phyloP scores from a whole-genome alignment of 225 moss, liverwort and hornwort species.

The Polytrichum formosum region DNA sequence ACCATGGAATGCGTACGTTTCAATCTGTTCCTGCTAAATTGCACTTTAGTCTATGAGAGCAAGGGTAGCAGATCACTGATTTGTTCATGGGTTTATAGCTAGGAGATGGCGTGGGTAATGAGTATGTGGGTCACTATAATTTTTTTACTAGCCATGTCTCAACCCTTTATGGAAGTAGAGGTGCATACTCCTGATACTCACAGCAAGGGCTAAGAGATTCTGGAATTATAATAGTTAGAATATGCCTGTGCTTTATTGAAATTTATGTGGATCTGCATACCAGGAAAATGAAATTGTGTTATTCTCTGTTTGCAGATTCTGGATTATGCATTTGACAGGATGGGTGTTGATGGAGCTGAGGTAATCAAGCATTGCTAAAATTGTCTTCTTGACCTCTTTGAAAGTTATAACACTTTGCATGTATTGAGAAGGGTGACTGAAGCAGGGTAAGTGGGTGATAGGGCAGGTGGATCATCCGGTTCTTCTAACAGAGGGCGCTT shows the following conservation, averaged over 20 bases:
- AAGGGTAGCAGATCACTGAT: too few species aligned
- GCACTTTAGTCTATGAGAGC: too few species aligned
- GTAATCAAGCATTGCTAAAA: slow-evolving; percentile 17
- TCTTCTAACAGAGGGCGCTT: slow-evolving; percentile 82
- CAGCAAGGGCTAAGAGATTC: too few species aligned
- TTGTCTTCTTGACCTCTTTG: neutral
- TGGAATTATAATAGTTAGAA: too few species aligned
- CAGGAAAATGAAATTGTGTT: neutral
- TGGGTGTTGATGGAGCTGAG: slow-evolving; percentile 73
- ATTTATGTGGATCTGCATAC: too few species aligned
- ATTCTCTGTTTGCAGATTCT: slow-evolving; percentile 54
- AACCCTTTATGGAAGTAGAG: too few species aligned
- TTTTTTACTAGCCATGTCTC: too few species aligned
- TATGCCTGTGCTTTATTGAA: too few species aligned
- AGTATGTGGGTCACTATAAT: too few species aligned
- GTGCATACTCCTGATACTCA: too few species aligned
- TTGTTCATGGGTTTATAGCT: too few species aligned
- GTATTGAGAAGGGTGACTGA: slow-evolving; percentile 12
- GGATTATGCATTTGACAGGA: slow-evolving; percentile 93
- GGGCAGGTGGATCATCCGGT: slow-evolving; percentile 94
- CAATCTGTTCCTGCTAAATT: neutral
- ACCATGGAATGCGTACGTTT: slow-evolving; percentile 95
- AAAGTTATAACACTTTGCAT: neutral
- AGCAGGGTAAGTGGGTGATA: slow-evolving; percentile 39
- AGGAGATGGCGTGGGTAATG: too few species aligned